Conservation (phyloP, 306 rosid genomes). For the Calophaca sinica region DNA sequence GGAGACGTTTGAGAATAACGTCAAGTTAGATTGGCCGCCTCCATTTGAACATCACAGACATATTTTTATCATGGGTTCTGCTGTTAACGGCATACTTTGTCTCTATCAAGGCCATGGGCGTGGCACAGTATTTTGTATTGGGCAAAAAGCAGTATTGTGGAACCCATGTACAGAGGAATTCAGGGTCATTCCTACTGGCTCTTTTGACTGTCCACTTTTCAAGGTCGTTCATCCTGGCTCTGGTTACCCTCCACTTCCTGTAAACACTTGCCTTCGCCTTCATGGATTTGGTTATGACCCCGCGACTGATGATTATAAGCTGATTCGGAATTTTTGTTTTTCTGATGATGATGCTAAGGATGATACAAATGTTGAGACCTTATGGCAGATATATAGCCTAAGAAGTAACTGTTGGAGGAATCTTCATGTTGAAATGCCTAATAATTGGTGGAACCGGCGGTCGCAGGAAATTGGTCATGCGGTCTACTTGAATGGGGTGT, state of each 20-base stretch:
- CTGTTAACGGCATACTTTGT: neutral
- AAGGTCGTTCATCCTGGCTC: neutral
- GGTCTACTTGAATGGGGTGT: neutral
- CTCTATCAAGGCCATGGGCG: neutral
- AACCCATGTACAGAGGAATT: neutral
- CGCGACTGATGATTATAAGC: neutral
- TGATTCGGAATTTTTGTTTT: neutral
- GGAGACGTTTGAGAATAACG: neutral
- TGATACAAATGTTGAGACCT: too few relatives aligned
- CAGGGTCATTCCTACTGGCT: neutral
- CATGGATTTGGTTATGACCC: neutral
- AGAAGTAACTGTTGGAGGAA: neutral
- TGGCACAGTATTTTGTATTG: neutral
- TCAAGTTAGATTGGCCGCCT: neutral
- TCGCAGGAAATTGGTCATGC: neutral
- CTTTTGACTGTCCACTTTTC: neutral
- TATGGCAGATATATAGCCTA: too few relatives aligned
- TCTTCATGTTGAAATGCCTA: neutral
- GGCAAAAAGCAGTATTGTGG: neutral
- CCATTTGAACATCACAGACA: neutral
- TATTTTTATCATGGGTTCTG: neutral
- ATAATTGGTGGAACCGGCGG: neutral
- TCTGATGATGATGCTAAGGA: too few relatives aligned
- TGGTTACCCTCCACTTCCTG: neutral
- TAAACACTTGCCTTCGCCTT: neutral